Conservation (phyloP, 208 protist species). For the Lotmaria passim region DNA sequence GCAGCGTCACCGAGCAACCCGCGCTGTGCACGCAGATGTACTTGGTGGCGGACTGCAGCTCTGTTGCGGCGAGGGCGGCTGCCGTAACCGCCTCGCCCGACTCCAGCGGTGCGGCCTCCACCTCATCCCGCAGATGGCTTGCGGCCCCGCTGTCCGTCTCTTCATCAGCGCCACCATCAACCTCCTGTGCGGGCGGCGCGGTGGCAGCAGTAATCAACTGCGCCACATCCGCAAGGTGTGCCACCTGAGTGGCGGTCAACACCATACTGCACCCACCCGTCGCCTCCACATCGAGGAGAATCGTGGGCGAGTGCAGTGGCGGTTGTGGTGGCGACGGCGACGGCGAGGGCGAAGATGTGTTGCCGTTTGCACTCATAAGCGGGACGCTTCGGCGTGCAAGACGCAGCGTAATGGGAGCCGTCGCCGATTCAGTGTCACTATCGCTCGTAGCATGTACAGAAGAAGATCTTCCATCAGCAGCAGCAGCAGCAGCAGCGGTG, state of each 20-base stretch:
- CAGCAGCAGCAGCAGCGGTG: neutral
- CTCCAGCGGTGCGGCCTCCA: constrained; percentile 5
- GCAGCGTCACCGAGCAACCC: constrained; percentile 28
- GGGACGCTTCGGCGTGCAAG: constrained; percentile 20
- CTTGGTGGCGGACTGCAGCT: constrained; percentile 20
- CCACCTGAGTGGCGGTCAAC: constrained; percentile 27
- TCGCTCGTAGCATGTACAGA: too few relatives aligned
- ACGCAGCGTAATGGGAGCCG: constrained; percentile 27
- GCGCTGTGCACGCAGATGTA: constrained; percentile 33
- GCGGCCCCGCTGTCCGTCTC: neutral
- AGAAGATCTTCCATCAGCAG: too few relatives aligned
- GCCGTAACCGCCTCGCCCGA: constrained; percentile 17
- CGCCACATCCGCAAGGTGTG: constrained; percentile 18
- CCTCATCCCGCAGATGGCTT: neutral
- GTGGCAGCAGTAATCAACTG: constrained; percentile 1
- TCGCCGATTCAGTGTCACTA: neutral
- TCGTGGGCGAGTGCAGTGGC: neutral
- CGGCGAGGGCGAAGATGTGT: neutral
- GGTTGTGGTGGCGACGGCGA: neutral
- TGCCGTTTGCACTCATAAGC: neutral
- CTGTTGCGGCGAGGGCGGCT: constrained; percentile 16
- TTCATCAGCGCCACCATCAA: neutral
- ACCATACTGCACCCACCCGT: constrained; percentile 30
- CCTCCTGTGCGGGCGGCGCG: neutral
- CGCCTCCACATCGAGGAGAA: constrained; percentile 27